Evolutionary conservation across 2,329 filamentous ascomycete genomes (phyloP).

Genomic region (Aspergillus pseudoterreus): DNA sequence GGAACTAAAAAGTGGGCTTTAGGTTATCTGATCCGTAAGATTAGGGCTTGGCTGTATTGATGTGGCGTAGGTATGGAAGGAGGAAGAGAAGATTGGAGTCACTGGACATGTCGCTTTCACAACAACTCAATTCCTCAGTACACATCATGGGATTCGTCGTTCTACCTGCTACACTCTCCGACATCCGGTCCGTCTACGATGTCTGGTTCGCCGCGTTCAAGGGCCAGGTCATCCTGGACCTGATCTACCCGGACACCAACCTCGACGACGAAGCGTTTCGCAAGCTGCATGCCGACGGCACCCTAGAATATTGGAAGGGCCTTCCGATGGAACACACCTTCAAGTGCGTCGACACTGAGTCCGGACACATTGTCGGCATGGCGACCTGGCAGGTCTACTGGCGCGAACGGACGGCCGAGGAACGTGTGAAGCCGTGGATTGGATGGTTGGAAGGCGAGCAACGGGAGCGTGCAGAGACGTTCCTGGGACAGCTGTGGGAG

Average conservation of each 20-base stretch:
- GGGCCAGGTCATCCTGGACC: background rate
- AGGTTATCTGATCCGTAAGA: background rate
- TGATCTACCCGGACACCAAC: background rate
- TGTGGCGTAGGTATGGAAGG: background rate
- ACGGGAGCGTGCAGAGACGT: conserved; percentile 26
- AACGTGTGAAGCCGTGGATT: conserved; percentile 44
- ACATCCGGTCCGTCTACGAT: background rate
- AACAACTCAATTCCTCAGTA: background rate
- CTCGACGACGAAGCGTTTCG: background rate
- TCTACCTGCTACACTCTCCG: background rate
- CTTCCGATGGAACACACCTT: background rate
- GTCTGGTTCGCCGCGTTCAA: background rate
- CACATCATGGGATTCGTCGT: background rate
- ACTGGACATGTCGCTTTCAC: too few species aligned
- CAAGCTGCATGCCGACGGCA: background rate
- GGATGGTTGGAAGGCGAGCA: conserved; percentile 46
- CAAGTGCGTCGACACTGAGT: conserved; percentile 32
- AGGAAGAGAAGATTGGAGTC: too few species aligned
- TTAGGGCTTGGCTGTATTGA: background rate
- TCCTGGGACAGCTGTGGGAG: background rate
- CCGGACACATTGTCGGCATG: conserved; percentile 46
- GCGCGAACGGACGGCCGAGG: conserved; percentile 35
- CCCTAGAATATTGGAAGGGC: background rate
- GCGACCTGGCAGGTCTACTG: conserved; percentile 46
- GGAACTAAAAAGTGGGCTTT: background rate